Conservation (phyloP, 2,329 filamentous ascomycete species). For the Penicillium sp. region DNA sequence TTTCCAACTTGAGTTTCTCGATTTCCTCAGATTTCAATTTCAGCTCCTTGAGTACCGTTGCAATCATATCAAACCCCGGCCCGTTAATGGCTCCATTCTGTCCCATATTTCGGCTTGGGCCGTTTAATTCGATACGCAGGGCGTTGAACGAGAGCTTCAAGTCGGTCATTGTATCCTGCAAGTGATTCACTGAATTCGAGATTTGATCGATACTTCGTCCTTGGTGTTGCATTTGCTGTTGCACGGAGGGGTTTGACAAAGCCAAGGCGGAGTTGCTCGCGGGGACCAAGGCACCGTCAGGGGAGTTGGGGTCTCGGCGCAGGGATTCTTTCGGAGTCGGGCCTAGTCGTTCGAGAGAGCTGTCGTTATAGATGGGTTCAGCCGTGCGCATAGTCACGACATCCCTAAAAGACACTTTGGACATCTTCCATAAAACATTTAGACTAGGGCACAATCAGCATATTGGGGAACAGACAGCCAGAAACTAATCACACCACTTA, state of each 20-base stretch:
- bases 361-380: conserved; percentile 36
- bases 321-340: conserved; percentile 23
- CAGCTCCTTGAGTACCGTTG: conserved; percentile 39
- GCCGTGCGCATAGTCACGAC: conserved; percentile 42
- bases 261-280: conserved; percentile 17
- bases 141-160: conserved; percentile 40
- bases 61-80: conserved; percentile 38
- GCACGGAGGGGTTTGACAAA: conserved; percentile 23
- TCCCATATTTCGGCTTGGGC: conserved; percentile 22
- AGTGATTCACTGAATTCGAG: conserved; percentile 38
- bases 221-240: conserved; percentile 39
- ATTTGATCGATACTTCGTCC: conserved; percentile 39
- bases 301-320: conserved; percentile 17
- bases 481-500: conserved; percentile 21
- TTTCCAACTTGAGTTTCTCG: conserved; percentile 39
- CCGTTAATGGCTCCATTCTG: conserved; percentile 21
- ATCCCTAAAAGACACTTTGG: conserved; percentile 40
- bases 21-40: conserved; percentile 40
- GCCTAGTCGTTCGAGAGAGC: conserved; percentile 30
- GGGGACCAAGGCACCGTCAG: conserved; percentile 27
- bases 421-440: conserved; percentile 42
- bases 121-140: conserved; percentile 38
- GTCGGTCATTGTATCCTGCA: conserved; percentile 42
- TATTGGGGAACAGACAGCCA: not conserved
- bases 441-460: conserved; percentile 22